A percentile compares a stretch with the other conserved stretches of the same genome.
phyloP scores from a whole-genome alignment of 2,329 filamentous ascomycete species.

The Ophiostoma himal-ulmi region DNA sequence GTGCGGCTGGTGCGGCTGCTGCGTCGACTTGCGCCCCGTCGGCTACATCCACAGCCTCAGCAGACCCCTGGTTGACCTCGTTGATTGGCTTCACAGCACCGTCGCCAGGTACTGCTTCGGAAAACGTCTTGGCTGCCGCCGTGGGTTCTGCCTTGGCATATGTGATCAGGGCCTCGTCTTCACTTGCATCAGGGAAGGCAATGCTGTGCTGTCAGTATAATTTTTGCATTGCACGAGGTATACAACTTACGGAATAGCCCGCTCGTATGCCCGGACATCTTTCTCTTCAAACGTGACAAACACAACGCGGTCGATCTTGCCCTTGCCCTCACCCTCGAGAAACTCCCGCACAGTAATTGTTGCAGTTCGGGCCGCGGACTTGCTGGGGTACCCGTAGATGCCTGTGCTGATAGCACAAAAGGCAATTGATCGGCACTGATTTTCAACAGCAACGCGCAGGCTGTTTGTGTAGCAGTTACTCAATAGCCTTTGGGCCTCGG shows the following conservation, averaged over 20 bases:
- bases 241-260: conserved; percentile 63
- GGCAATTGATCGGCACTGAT: conserved; percentile 64
- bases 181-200: not conserved
- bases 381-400: conserved; percentile 77
- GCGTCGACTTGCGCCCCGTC: not conserved
- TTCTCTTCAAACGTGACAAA: conserved; percentile 80
- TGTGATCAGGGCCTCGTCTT: no score
- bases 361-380: conserved; percentile 66
- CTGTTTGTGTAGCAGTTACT: conserved; percentile 62
- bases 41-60: not conserved
- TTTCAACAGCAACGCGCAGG: conserved; percentile 64
- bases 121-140: not conserved
- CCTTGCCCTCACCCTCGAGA: conserved; percentile 42
- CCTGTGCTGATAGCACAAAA: conserved; percentile 86
- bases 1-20: no score
- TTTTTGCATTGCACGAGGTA: not conserved
- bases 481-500: conserved; percentile 44
- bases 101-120: no score
- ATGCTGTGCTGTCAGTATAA: not conserved
- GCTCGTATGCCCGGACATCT: conserved; percentile 68
- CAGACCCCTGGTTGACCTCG: no score
- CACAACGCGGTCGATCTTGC: conserved; percentile 63
- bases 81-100: no score
- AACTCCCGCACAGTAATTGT: conserved; percentile 53
- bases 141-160: not conserved